Base-by-base conservation (phyloP, 2,329 filamentous ascomycete species). In the Alternaria viburni region DNA sequence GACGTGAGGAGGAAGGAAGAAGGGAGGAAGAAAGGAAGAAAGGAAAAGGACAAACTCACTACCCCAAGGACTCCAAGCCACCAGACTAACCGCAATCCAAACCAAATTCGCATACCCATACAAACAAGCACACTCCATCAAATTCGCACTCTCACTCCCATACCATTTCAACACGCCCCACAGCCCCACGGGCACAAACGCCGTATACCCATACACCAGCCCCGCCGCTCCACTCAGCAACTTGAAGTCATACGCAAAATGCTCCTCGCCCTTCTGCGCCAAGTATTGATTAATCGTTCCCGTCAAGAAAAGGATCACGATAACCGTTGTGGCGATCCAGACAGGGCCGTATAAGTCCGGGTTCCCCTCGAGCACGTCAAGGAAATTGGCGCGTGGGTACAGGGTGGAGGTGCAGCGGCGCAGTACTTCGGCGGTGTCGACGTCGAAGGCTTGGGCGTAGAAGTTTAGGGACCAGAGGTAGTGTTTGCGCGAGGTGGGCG, bases 381-480 rank as follows among this genome's bases (percentile, higher is more conserved):
- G 90, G 82, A 99, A 99, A 84, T 97, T 97, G 61, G 91, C 91
- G 67, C 93, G 90, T 49, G 96, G 96, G 81, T 91, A 97, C 43
- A 98, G 84, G n/a, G 95, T 90, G 1, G 93, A 91, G 81, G 90
- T 90, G 82, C 96, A 98, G 69, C 96, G 91, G 75, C 90, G 86
- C 59, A 97, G 83, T 19, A 99, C 94, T 57, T 96, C 92, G 64
- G 88, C 90, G 2, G 96, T 98, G 82, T 99, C 96, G 68, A 99
- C 95, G 78, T 99, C 96, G 83, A 99, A 99, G 88, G 96, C 98
- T 83, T 97, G 96, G 59, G 93, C 89, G 84, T 99, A 99, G 85
- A 97, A 99, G 61, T 89, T 89, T 66, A 98, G 85, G 49, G 90
- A 90, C 96, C 96, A 99, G 68, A 98, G 91, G 83, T 91, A 93